Conservation (phyloP, 352 stramenopile genomes). For the Aphanomyces astaci region DNA sequence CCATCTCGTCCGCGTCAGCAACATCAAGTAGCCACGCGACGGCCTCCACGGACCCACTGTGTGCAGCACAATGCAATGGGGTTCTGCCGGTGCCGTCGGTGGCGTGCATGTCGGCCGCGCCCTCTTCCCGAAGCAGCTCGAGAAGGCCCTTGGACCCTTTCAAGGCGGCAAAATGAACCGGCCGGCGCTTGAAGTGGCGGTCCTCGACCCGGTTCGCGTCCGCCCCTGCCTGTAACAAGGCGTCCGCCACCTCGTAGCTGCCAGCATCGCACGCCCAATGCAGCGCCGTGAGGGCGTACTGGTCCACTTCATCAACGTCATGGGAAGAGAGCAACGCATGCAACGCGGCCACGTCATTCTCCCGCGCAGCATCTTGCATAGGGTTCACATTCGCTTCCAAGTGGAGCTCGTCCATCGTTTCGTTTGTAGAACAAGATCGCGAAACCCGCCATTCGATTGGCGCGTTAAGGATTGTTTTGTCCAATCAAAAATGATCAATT, state of each 20-base stretch:
- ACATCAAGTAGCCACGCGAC: conserved; percentile 13
- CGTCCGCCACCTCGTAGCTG: conserved; percentile 26
- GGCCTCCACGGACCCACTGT: conserved; percentile 30
- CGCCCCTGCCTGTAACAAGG: conserved; percentile 36
- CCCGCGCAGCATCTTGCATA: conserved; percentile 49
- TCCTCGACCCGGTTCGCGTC: conserved; percentile 51
- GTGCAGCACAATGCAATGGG: conserved; percentile 44
- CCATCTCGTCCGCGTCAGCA: background rate
- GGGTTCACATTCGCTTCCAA: conserved; percentile 49
- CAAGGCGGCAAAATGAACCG: conserved; percentile 58
- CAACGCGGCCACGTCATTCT: conserved; percentile 36
- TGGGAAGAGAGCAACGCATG: conserved; percentile 23
- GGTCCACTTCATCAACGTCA: conserved; percentile 28
- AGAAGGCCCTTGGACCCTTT: conserved; percentile 32
- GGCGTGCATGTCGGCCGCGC: conserved; percentile 31
- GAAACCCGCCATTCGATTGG: background rate
- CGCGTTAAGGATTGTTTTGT: background rate
- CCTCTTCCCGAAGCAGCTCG: conserved; percentile 32
- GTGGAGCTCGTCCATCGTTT: conserved; percentile 48
- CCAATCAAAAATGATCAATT: conserved; percentile 14
- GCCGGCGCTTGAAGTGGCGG: conserved; percentile 56
- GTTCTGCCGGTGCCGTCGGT: conserved; percentile 54
- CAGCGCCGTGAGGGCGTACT: conserved; percentile 59
- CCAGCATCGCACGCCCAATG: conserved; percentile 65
- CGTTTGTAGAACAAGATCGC: background rate